Base-by-base conservation (phyloP, 768 basidiomycete species). In the Neoboletus brunneissimus region DNA sequence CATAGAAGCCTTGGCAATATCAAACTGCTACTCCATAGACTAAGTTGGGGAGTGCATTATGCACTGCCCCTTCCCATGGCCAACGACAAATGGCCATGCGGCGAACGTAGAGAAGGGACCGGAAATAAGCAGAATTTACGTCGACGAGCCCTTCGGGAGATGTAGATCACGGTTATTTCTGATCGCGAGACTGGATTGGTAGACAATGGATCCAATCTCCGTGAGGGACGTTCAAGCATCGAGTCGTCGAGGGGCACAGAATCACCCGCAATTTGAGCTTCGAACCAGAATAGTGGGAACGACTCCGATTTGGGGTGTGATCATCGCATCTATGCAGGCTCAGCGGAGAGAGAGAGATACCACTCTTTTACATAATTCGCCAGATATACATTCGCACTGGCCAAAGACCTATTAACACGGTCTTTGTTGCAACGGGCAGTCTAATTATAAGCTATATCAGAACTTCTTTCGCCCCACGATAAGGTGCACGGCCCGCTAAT, bases 41-140 rank as follows among this genome's bases (percentile, higher is more conserved):
- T n/a, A 38, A 23, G 37, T 48, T 22, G 37, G 8, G n/a, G 34
- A 27, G 27, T 16, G 15, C 25, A 27, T 41, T 13, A 5, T 41
- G 34, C 45, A 46, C 40, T 44, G 41, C 44, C 27, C 16, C 4
- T 20, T 20, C n/a, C 38, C 22, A 53, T 20, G 20, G 34, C 37
- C 9, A n/a, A 41, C 44, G 52, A 47, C 12, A 20, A 40, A 53
- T 34, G 13, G 29, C 31, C 48, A 47, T 27, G 35, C 35, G 41
- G n/a, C 23, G 16, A 31, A 13, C 15, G 42, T 18, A 18, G 46
- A 60, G 27, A 25, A 16, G 53, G 11, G 12, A 35, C 43, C 62
- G 51, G 62, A 53, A 56, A 56, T 48, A 38, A 47, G 44, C 16
- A 35, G 40, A 31, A 5, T 62, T 61, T 62, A 61, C 60, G 60